Base-by-base conservation (phyloP, 1,284 basidiomycete species). In the Ustilago lituana region DNA sequence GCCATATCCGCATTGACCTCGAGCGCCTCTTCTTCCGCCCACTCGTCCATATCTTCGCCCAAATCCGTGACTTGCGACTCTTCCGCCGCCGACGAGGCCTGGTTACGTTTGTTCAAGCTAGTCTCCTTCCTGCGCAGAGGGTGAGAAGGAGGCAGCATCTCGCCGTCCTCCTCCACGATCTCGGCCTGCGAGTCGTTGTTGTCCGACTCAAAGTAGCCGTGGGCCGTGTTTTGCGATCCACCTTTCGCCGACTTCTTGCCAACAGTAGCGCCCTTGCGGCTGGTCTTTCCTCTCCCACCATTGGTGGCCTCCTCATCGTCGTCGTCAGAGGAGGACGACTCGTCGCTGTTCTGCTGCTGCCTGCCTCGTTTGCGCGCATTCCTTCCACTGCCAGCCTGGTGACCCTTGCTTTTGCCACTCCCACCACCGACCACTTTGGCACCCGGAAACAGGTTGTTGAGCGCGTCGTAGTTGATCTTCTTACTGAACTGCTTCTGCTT, bases 391-490 rank as follows among this genome's bases (percentile, higher is more conserved):
- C 35, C 39, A 9, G 43, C 45, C 39, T 54, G 36, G 43, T 54
- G 35, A 27, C 35, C 40, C 22, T 52, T 29, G 31, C 45, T 15
- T 36, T 63, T 55, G n/a, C 50, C 31, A 12, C 38, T 50, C n/a
- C 33, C 51, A 14, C 43, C 53, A 35, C 64, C 51, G 14, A 57
- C 43, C n/a, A 48, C 59, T 44, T 71, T 60, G 20, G 59, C 69
- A 35, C 69, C 64, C 0, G 69, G 73, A 45, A 81, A 81, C 15
- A 81, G 47, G 20, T 57, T 67, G 57, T 77, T 76, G 26, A 82
- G 56, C n/a, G 74, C 77, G 36, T 76, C 76, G 63, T 82, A 81
- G 59, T 82, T 82, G 61, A 82, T 75, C 52, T 77, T 77, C 27
- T 72, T 74, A 43, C 74, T 77, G 53, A 77, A 80, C 35, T 73